Evolutionary conservation across 495 filamentous ascomycete genomes (phyloP).

Genomic region (Bryoglossum gracile): DNA sequence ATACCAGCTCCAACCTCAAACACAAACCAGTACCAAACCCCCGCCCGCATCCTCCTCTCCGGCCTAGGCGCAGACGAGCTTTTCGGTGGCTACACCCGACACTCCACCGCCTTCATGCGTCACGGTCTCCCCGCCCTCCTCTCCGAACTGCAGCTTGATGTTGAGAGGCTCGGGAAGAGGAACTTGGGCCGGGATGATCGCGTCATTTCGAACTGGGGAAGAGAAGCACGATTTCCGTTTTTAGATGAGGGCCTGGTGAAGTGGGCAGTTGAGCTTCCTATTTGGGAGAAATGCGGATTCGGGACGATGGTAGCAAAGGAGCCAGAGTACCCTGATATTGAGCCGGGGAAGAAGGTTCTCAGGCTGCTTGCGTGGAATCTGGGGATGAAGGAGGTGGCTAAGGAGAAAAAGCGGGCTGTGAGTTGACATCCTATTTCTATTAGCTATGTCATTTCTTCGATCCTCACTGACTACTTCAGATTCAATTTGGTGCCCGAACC

Average conservation of each 20-base stretch:
- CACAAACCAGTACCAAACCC: constrained; percentile 49
- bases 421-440: too few relatives aligned
- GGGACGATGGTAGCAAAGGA: constrained; percentile 29
- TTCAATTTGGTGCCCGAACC: constrained; percentile 80
- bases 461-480: constrained; percentile 30
- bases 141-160: constrained; percentile 79
- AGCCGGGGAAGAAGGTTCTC: constrained; percentile 74
- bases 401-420: constrained; percentile 81
- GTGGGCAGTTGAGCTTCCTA: constrained; percentile 66
- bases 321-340: constrained; percentile 39
- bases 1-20: too few relatives aligned
- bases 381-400: constrained; percentile 60
- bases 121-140: constrained; percentile 62
- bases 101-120: constrained; percentile 65
- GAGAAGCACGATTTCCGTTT: constrained; percentile 87
- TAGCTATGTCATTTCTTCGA: constrained; percentile 20
- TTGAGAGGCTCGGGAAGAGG: constrained; percentile 77
- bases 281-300: constrained; percentile 85
- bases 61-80: constrained; percentile 95
- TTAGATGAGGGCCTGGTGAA: constrained; percentile 78
- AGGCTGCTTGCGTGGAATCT: constrained; percentile 70
- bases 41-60: constrained; percentile 78
- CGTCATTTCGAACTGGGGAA: constrained; percentile 81
- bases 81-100: constrained; percentile 86
- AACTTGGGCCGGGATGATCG: constrained; percentile 94